Base-by-base conservation (phyloP, 75 land plant genomes). In the Pinus taeda region DNA sequence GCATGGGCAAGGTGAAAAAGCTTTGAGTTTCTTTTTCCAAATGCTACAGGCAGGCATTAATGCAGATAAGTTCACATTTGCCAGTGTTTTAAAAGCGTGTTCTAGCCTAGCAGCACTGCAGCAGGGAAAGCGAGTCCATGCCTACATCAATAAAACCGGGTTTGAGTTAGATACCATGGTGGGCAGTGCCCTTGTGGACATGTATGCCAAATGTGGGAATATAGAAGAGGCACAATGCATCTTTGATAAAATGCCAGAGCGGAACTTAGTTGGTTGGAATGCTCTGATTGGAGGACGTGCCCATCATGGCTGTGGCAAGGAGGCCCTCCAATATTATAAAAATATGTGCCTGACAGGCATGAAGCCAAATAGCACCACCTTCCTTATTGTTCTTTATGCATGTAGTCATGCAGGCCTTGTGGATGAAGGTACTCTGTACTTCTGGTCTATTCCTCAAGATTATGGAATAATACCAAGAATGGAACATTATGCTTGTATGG, bases 281-380 rank as follows among this genome's bases (percentile, higher is more conserved):
- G 67, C 88, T 1, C 62, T 90, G 90, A 85, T 90, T 87, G 75
- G 74, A 70, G 90, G 92, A 59, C 73, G 81, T 24, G 79, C 78
- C 2, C 78, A 83, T 26, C 56, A 61, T 20, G 84, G 84, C 36
- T 75, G 60, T 33, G 75, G 78, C 29, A 58, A 75, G 15, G 88
- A 85, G 30, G 90, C 92, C 57, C 75, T 90, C 17, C 49, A 74
- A 30, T 20, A 83, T 77, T 88, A 87, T 57, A 37, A 59, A 15
- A 37, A 80, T 79, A 87, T 90, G 92, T 75, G 65, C 56, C 60
- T 39, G 29, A 57, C 9, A 1, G 80, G 85, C 20, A 60, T 88
- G 33, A 59, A 33, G 61, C 82, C 69, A n/a, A 75, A 75, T 42
- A 49, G 26, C 30, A 39, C 36, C 20, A 75, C 74, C 11, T 65